Conservation (phyloP, 208 protist species). For the Borovskyia barvae region DNA sequence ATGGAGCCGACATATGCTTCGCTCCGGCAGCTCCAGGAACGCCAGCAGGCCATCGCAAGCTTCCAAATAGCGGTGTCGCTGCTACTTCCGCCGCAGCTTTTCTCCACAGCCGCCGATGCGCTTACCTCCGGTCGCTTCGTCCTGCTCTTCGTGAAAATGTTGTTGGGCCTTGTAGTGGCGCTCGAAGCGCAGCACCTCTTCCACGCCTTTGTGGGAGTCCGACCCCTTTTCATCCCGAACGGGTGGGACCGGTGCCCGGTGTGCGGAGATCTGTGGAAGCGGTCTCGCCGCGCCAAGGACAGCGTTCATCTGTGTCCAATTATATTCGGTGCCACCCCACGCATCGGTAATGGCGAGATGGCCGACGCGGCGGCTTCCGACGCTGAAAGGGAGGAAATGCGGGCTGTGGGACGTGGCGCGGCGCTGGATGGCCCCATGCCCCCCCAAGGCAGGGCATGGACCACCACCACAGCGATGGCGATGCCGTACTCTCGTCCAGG, state of each 20-base stretch:
- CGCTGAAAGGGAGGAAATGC: not conserved
- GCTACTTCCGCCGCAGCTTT: constrained; percentile 29
- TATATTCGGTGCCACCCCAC: constrained; percentile 7
- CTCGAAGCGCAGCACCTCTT: constrained; percentile 59
- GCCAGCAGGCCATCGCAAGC: constrained; percentile 25
- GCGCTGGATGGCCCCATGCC: not conserved
- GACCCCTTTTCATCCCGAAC: constrained; percentile 50
- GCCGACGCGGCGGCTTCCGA: too few relatives aligned
- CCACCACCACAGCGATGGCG: not conserved
- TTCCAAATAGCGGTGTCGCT: constrained; percentile 27
- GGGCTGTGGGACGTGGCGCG: not conserved
- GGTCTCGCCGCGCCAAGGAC: constrained; percentile 10
- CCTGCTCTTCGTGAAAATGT: constrained; percentile 32
- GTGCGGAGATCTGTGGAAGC: constrained; percentile 49
- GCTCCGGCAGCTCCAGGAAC: constrained; percentile 18
- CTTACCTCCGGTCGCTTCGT: constrained; percentile 14
- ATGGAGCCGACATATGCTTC: constrained; percentile 23
- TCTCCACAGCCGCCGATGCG: constrained; percentile 10
- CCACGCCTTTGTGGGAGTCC: constrained; percentile 61
- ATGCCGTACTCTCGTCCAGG: constrained; percentile 33
- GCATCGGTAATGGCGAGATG: too few relatives aligned
- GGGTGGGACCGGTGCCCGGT: constrained; percentile 63
- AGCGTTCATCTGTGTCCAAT: constrained; percentile 25
- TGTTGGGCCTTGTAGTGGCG: constrained; percentile 37
- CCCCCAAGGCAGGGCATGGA: too few relatives aligned